Evolutionary conservation across 495 filamentous ascomycete genomes (phyloP), one percentile per base, ranked within the genome.

Genomic region (Penicillium nucicola): DNA sequence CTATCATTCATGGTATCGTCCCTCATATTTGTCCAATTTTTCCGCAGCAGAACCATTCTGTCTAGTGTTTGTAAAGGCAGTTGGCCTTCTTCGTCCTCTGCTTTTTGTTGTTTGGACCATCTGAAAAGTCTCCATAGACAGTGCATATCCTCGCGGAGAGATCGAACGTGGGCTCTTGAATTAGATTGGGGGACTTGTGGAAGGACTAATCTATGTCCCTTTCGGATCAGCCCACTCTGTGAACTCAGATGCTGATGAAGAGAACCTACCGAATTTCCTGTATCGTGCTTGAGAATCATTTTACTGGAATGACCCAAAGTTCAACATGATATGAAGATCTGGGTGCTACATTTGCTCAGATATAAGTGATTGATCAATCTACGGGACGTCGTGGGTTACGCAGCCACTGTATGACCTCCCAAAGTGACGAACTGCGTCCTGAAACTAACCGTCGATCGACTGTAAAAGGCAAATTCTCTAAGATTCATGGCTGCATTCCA

Each of bases 61-160:
- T 39, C 47, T 2, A 39, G 39, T 2, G 23, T 48, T 4, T 48
- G 28, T 9, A 62, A 17, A 4, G 56, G 42, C 3, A 56, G 48
- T 39, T 23, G 41, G 4, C 42, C 40, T 9, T 53, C 61, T 17
- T 61, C 52, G 12, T 56, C 44, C 5, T 48, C 36, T 4, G 33
- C n/a, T 23, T 48, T 57, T 20, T 48, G 46, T 11, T 50, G 49
- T 23, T 50, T 57, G 2, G 52, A 9, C 61, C 58, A 60, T n/a
- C 42, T 54, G 50, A 56, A 57, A 12, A 62, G 23, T 23, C 19
- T 40, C 50, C 37, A 50, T 4, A 64, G 39, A 18, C 49, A 56
- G 41, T 32, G 52, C 61, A 64, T 64, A 10, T 13, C 45, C 4
- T 19, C 14, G 2, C 12, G 5, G 19, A 22, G 19, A 8, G 6